Base-by-base conservation (phyloP, 164 flowering plant genomes). In the Macadamia integrifolia region DNA sequence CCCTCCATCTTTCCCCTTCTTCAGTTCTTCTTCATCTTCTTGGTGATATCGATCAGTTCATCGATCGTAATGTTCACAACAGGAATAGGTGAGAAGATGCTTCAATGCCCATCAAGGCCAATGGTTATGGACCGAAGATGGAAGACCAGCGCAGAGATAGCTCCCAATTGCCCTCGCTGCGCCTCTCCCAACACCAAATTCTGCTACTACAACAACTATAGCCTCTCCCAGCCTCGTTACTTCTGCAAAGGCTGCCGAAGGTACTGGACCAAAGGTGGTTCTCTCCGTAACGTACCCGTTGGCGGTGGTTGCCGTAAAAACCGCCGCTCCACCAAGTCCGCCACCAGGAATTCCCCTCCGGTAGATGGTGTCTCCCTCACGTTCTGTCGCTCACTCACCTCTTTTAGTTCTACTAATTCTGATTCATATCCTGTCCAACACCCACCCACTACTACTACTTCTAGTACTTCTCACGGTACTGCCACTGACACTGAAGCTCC, bases 231-330 rank as follows among this genome's bases (percentile, higher is more conserved):
- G 77, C 96, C 96, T 10, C 73, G 96, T 31, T 89, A 82, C 79
- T 83, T 87, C 74, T 89, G 95, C 64, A 89, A 87, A 66, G 79
- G 72, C 43, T 89, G 95, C 61, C 52, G 85, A 28, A 66, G 95
- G 66, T 89, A 89, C 71, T 89, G 95, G 95, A 89, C 95, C 58
- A 86, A 84, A 74, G 95, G 95, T 6, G 95, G 95, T 6, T 84
- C 90, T 4, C 73, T 89, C 0, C 70, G 95, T 18, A 89, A 87
- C 65, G 87, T 89, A 1, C 95, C 95, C 17, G 78, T 87, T 31
- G 95, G 95, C 5, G 95, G 95, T 11, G 89, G 95, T 13, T 87
- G 87, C 65, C 85, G 92, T 11, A 89, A 83, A 73, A 80, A 42
- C 49, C 91, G 89, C 17, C 74, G 88, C 1, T 64, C 40, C 40